Evolutionary conservation across 306 rosid species (phyloP).

Genomic region (Vicia sativa): DNA sequence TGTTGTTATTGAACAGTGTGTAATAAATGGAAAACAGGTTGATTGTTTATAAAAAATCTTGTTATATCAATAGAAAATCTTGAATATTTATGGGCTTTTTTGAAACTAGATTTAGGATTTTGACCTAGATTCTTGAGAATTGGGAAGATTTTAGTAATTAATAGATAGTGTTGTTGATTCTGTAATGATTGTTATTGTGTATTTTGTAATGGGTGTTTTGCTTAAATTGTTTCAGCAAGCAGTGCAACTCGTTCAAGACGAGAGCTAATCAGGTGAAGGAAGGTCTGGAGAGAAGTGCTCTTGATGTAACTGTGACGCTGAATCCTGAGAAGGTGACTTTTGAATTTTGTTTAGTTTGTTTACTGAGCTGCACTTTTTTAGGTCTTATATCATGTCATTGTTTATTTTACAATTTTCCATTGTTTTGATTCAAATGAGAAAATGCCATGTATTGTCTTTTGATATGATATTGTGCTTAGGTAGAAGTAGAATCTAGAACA

Average conservation of each 20-base stretch:
- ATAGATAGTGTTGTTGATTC: no score
- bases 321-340: slow-evolving; percentile 74
- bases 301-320: slow-evolving; percentile 58
- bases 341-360: no score
- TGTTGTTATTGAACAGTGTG: neutral
- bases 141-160: no score
- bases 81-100: neutral
- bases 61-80: neutral
- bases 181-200: no score
- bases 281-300: slow-evolving; percentile 53
- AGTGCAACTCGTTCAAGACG: slow-evolving; percentile 64
- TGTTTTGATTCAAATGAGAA: neutral
- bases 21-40: neutral
- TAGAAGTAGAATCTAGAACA: neutral
- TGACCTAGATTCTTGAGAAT: no score
- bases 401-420: neutral
- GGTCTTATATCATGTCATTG: neutral
- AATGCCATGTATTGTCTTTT: neutral
- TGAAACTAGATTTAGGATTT: no score
- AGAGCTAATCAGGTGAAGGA: slow-evolving; percentile 67
- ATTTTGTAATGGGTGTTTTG: slow-evolving; percentile 16
- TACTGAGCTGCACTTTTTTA: neutral
- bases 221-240: slow-evolving; percentile 52
- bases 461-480: neutral
- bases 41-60: no score